Evolutionary conservation across 371 early-diverging fungal species (phyloP).

Genomic region (Mortierella sp.): DNA sequence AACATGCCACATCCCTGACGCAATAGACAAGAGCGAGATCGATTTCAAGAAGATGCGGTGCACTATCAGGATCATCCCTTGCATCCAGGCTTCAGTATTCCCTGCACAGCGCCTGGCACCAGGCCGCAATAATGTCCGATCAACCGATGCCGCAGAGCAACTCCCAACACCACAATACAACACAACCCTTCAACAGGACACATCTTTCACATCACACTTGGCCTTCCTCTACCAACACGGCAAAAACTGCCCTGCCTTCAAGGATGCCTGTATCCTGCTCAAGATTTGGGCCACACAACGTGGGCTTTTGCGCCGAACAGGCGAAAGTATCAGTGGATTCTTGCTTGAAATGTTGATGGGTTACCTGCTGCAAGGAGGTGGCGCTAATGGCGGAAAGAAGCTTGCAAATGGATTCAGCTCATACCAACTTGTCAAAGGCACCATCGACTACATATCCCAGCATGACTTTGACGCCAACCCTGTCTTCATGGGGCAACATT

Average conservation of each 20-base stretch:
- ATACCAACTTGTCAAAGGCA: constrained; percentile 86
- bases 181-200: constrained; percentile 82
- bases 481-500: constrained; percentile 71
- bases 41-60: constrained; percentile 70
- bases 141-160: constrained; percentile 30
- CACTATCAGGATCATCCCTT: constrained; percentile 86
- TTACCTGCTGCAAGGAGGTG: constrained; percentile 80
- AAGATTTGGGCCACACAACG: constrained; percentile 91
- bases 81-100: constrained; percentile 70
- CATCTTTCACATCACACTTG: constrained; percentile 77
- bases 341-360: constrained; percentile 87
- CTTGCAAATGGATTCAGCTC: constrained; percentile 81
- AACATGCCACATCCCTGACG: too few species aligned
- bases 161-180: constrained; percentile 94
- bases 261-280: constrained; percentile 80
- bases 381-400: constrained; percentile 67
- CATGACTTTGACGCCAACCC: constrained; percentile 81
- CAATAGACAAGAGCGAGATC: constrained; percentile 63
- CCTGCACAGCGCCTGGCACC: constrained; percentile 82
- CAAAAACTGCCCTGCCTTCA: constrained; percentile 78
- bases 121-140: constrained; percentile 83
- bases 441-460: constrained; percentile 83
- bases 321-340: constrained; percentile 76
- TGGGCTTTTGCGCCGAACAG: constrained; percentile 57
- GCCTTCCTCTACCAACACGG: constrained; percentile 81